These are phyloP conservation scores for Alopecurus myosuroides DNA, from an alignment of 176 grass and related monocot species.

Conservation along the genomic window DNA sequence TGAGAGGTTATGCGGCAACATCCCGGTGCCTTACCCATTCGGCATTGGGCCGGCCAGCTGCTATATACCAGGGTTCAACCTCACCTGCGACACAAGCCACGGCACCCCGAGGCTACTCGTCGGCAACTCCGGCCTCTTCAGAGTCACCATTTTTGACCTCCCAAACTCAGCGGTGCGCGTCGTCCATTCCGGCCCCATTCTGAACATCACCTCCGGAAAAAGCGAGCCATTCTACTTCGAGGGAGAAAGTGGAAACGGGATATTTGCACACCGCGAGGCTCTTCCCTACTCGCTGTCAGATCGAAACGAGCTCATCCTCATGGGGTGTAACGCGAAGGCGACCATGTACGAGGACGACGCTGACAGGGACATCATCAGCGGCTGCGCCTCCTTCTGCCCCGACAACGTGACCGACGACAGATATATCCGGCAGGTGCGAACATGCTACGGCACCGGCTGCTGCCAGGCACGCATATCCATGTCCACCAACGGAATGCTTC, in stretches of 20 bases:
- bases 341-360: not conserved
- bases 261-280: not conserved
- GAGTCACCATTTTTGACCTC: not conserved
- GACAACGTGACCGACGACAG: not conserved
- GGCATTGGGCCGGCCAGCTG: not conserved
- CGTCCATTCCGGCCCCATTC: not conserved
- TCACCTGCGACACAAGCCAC: not conserved
- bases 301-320: not conserved
- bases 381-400: not conserved
- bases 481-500: not conserved
- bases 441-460: not conserved
- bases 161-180: not conserved
- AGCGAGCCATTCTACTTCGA: not conserved
- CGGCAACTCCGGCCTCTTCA: not conserved
- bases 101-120: not conserved
- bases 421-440: not conserved
- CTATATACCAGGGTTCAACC: not conserved
- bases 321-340: not conserved
- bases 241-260: not conserved
- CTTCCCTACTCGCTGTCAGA: not conserved
- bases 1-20: not conserved
- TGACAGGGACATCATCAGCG: not conserved
- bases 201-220: not conserved
- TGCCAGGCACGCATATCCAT: not conserved
- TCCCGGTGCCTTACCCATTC: not conserved